These are phyloP conservation scores for Brachypodium distachyon DNA, from an alignment of 202 grass and related monocot species.

Conservation along the genomic window DNA sequence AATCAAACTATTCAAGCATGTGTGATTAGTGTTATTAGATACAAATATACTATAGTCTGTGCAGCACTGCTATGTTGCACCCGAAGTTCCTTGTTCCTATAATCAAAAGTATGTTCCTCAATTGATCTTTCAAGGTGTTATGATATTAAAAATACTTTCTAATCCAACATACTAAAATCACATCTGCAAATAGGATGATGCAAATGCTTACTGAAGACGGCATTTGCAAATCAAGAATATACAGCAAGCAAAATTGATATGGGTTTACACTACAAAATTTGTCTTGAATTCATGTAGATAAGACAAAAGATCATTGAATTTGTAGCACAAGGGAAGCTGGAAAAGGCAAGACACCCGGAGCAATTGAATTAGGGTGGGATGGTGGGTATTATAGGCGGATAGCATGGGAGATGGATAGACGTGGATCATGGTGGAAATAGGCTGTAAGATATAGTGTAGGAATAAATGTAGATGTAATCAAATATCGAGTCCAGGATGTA, in stretches of 20 bases:
- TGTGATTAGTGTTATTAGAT: background rate
- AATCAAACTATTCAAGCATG: background rate
- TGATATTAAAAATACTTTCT: background rate
- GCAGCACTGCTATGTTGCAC: background rate
- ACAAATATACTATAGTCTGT: background rate
- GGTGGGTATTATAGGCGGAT: background rate
- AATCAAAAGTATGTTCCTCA: background rate
- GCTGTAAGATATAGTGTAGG: background rate
- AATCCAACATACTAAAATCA: background rate
- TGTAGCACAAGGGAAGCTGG: conserved; percentile 2
- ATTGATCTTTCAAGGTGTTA: background rate
- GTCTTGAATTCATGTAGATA: background rate
- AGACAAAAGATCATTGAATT: background rate
- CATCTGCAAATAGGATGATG: background rate
- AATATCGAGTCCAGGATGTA: background rate
- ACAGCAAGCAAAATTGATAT: background rate
- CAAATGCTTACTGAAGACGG: background rate
- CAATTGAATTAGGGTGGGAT: background rate
- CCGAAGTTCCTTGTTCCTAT: background rate
- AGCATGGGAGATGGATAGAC: background rate
- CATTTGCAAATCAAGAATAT: conserved; percentile 9
- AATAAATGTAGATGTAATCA: background rate
- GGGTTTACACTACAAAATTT: background rate
- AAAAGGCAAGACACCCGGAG: background rate
- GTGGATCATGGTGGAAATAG: background rate